Base-by-base conservation (phyloP, 1,139 yeast species). In the Hemisphaericaspora lyxosophila region DNA sequence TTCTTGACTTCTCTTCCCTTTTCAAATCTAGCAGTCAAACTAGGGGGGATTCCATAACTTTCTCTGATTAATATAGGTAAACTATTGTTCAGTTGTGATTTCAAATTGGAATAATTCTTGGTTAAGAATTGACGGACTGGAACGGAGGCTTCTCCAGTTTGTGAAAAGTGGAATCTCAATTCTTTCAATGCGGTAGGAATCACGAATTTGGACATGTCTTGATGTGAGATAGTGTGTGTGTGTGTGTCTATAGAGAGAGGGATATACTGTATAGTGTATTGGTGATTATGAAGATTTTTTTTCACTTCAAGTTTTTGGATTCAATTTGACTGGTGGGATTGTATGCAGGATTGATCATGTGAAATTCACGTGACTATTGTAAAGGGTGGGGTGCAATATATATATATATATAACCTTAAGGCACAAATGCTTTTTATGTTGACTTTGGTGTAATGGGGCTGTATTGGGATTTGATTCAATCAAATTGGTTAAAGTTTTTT, bases 61-160 rank as follows among this genome's bases (percentile, higher is more conserved):
- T 85, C 95, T 63, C 95, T 80, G 50, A 85, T 74, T 55, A 85
- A 72, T 42, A 85, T 78, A 15, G 92, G 94, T 31, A 83, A 67
- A 48, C 61, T 53, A 50, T 65, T 46, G 42, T 66, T 55, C 51
- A 64, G 59, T 48, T 63, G 67, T 31, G 71, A 57, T 61, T 83
- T 85, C 56, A 85, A 68, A 20, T 66, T 55, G 15, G 82, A 78
- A 60, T 85, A 85, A 60, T 80, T 71, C 44, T 74, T 68, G 42
- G 75, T 62, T 52, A 85, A 70, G 55, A 83, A 85, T 29, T 75
- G 64, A 60, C 86, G 75, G 53, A 83, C 70, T 19, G 85, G 81
- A 18, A 72, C 70, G 19, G 89, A 78, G 8, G 87, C 80, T 47
- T 80, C 79, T 24, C 87, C 86, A 20, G 85, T 75, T 62, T 85